Conservation (phyloP, 2,329 filamentous ascomycete genomes). For the Ilyonectria mors-panacis region DNA sequence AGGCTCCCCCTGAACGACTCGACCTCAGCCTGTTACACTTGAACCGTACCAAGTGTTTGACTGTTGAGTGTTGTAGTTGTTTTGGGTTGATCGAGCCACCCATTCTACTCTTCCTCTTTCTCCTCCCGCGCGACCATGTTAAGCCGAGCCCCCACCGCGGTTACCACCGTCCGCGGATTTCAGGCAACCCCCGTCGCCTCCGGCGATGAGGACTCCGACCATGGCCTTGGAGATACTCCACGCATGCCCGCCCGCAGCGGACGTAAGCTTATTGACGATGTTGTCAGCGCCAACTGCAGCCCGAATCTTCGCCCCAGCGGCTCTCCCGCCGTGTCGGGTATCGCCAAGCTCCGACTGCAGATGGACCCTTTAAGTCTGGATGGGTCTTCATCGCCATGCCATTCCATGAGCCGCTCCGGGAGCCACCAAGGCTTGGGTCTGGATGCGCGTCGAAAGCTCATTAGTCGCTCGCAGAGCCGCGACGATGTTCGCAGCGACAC, state of each 20-base stretch:
- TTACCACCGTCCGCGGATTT: slow-evolving; percentile 71
- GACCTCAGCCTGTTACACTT: slow-evolving; percentile 38
- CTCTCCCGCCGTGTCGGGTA: slow-evolving; percentile 76
- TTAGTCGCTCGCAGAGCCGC: slow-evolving; percentile 68
- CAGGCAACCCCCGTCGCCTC: slow-evolving; percentile 68
- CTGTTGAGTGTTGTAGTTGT: slow-evolving; percentile 37
- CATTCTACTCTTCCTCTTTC: slow-evolving; percentile 24
- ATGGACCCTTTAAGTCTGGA: slow-evolving; percentile 84
- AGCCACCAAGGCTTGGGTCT: slow-evolving; percentile 53
- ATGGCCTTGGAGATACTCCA: slow-evolving; percentile 57
- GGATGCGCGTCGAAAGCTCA: slow-evolving; percentile 69
- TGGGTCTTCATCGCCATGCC: slow-evolving; percentile 67
- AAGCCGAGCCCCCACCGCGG: slow-evolving; percentile 63
- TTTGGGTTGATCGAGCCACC: slow-evolving; percentile 37
- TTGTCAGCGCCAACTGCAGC: slow-evolving; percentile 75
- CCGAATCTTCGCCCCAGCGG: slow-evolving; percentile 68
- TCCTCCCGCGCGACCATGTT: slow-evolving; percentile 57
- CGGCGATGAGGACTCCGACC: slow-evolving; percentile 72
- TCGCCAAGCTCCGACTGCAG: slow-evolving; percentile 86
- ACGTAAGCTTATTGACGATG: slow-evolving; percentile 65
- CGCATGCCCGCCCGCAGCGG: slow-evolving; percentile 56
- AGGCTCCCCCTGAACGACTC: slow-evolving; percentile 61
- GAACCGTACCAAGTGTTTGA: slow-evolving; percentile 11
- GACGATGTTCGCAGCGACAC: slow-evolving; percentile 68
- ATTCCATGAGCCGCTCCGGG: slow-evolving; percentile 69